phyloP scores from a whole-genome alignment of 805 yeast genomes.

The Torulaspora indica region DNA sequence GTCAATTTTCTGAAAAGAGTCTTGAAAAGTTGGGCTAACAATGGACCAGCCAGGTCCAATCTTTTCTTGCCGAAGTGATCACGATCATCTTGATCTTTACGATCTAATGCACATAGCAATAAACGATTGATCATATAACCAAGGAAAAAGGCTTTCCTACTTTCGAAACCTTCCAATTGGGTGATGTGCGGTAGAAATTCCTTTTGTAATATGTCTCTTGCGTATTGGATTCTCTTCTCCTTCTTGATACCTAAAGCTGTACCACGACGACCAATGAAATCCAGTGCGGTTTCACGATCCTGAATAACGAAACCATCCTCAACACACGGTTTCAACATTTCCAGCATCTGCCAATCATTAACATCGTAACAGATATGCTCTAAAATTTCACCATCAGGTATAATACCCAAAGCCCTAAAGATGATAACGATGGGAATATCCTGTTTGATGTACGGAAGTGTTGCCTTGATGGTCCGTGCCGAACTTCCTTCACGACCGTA shows the following conservation, averaged over 20 bases:
- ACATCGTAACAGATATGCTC: constrained; percentile 98
- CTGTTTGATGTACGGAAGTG: constrained; percentile 91
- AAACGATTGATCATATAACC: constrained; percentile 98
- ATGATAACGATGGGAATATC: constrained; percentile 97
- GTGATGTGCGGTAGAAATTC: constrained; percentile 97
- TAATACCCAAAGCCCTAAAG: constrained; percentile 96
- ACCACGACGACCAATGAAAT: constrained; percentile 97
- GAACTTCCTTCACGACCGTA: constrained; percentile 72
- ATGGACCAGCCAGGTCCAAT: constrained; percentile 97
- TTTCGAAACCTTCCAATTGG: constrained; percentile 94
- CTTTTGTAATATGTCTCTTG: constrained; percentile 92
- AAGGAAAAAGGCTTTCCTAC: constrained; percentile 92
- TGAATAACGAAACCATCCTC: constrained; percentile 98
- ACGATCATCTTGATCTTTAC: constrained; percentile 98
- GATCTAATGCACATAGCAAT: constrained; percentile 89
- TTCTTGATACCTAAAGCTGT: constrained; percentile 93
- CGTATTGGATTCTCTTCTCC: constrained; percentile 97
- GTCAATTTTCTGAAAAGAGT: constrained; percentile 89
- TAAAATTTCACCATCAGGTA: constrained; percentile 97
- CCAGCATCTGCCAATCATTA: constrained; percentile 99
- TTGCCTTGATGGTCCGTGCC: constrained; percentile 87
- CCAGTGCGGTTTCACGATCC: constrained; percentile 96
- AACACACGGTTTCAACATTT: constrained; percentile 97
- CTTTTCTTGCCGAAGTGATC: constrained; percentile 99
- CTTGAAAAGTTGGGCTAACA: constrained; percentile 91